Conservation (phyloP, 805 yeast genomes). For the Kodamaea fukazawae region DNA sequence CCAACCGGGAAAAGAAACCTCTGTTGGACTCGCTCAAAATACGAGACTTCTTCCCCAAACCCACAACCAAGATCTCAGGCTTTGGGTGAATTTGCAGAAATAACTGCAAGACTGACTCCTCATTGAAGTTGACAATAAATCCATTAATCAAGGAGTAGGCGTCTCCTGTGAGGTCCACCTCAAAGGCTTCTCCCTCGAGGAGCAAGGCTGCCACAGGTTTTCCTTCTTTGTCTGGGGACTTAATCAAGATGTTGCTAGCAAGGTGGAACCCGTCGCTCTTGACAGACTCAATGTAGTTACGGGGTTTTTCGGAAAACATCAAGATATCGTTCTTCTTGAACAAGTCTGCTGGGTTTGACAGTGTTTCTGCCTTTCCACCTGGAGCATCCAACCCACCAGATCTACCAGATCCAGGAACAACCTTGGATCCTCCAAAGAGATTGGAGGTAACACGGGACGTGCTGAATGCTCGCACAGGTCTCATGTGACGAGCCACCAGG, state of each 20-base stretch:
- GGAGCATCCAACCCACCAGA: slow-evolving; percentile 24
- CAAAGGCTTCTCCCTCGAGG: slow-evolving; percentile 58
- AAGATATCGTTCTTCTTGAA: slow-evolving; percentile 43
- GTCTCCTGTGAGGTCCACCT: slow-evolving; percentile 48
- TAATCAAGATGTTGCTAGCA: slow-evolving; percentile 49
- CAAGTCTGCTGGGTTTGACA: slow-evolving; percentile 43
- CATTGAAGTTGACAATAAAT: slow-evolving; percentile 54
- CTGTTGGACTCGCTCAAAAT: slow-evolving; percentile 58
- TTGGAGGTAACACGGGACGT: slow-evolving; percentile 7
- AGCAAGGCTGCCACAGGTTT: slow-evolving; percentile 47
- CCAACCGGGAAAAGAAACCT: slow-evolving; percentile 49
- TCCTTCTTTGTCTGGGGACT: slow-evolving; percentile 38
- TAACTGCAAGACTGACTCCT: slow-evolving; percentile 40
- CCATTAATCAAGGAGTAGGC: slow-evolving; percentile 46
- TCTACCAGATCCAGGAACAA: slow-evolving; percentile 10
- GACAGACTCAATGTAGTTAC: slow-evolving; percentile 42
- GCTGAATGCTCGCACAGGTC: background rate
- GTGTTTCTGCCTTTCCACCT: slow-evolving; percentile 35
- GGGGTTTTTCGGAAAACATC: slow-evolving; percentile 40
- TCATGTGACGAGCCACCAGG: too few species aligned
- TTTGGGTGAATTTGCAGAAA: slow-evolving; percentile 63
- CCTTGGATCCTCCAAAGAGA: slow-evolving; percentile 30
- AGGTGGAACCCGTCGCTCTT: slow-evolving; percentile 58
- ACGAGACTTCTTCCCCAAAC: slow-evolving; percentile 64
- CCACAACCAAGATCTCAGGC: slow-evolving; percentile 73